Evolutionary conservation across 2,329 filamentous ascomycete genomes (phyloP), one percentile per base, ranked within the genome.

Genomic region (Hypoxylon sp.): DNA sequence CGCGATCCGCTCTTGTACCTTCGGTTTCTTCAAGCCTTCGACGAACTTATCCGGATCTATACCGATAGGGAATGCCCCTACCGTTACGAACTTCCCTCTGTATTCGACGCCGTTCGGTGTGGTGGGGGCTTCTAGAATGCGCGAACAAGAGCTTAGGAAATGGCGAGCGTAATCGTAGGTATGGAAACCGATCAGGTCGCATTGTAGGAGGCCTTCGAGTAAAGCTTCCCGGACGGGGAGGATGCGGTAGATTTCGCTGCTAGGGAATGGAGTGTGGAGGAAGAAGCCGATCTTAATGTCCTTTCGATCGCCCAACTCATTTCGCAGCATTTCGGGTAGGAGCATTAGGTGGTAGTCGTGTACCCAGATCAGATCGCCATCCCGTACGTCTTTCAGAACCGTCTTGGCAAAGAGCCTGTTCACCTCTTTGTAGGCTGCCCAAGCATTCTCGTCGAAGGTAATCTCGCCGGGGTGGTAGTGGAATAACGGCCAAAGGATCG

Each of bases 261-360:
- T 97, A 11, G 96, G 96, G 82, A 98, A 99, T 0, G 96, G 95
- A 0, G 96, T 98, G 80, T 99, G 96, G 37, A 98, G 84, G 86
- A 98, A 99, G 87, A 98, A 98, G 73, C 95, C 96, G 75, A 99
- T 96, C 85, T 97, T 97, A 81, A 98, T 90, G 73, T 98, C 97
- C 83, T 94, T 93, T 68, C 86, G 87, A 70, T 89, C 81, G 64
- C 92, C 92, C 65, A 98, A 91, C 80, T 97, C 93, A 76, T 97
- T 92, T 69, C 96, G 93, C 65, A 99, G 87, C 94, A 98, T 97
- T 77, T 95, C 90, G 32, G 96, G 96, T 35, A 99, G 87, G 19
- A 99, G 90, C 94, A 98, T 98, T 69, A 98, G 85, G 81, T 99
- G 96, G 82, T 98, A 99, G 81, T 99, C 96, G 80, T 99, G 96